A percentile compares a stretch with the other conserved stretches of the same genome.
Conservation (phyloP, 352 stramenopile species). For the Elongisporangium anandrum region DNA sequence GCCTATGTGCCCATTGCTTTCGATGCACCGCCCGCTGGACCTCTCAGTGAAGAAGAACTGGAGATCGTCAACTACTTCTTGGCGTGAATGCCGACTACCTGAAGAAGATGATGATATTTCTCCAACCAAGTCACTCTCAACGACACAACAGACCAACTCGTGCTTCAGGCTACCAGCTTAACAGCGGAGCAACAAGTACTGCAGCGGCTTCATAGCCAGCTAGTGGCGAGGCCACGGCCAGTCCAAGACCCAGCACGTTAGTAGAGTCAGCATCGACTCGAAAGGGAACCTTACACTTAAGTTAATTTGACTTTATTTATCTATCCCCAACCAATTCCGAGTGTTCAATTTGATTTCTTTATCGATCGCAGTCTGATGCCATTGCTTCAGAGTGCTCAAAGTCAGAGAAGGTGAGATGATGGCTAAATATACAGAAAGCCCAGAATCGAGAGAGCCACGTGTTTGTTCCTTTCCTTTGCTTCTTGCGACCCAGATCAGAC, state of each 20-base stretch:
- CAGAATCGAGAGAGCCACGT: background rate
- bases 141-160: background rate
- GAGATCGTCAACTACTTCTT: slow-evolving; percentile 39
- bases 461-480: background rate
- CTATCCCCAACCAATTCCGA: background rate
- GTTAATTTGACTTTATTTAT: background rate
- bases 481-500: background rate
- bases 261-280: background rate
- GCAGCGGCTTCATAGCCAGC: background rate
- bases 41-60: slow-evolving; percentile 30
- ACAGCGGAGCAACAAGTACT: background rate
- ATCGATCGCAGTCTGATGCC: background rate
- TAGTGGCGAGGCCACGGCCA: background rate
- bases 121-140: background rate
- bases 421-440: background rate
- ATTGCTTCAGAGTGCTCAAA: background rate
- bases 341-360: background rate
- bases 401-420: background rate
- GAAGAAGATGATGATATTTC: background rate
- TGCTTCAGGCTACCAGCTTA: background rate
- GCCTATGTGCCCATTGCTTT: slow-evolving; percentile 25
- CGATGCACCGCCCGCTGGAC: slow-evolving; percentile 11
- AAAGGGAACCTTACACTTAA: background rate
- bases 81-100: slow-evolving; percentile 12
- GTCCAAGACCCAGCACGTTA: background rate